Conservation (phyloP, 2,329 filamentous ascomycete genomes). For the Neopestalotiopsis sp. region DNA sequence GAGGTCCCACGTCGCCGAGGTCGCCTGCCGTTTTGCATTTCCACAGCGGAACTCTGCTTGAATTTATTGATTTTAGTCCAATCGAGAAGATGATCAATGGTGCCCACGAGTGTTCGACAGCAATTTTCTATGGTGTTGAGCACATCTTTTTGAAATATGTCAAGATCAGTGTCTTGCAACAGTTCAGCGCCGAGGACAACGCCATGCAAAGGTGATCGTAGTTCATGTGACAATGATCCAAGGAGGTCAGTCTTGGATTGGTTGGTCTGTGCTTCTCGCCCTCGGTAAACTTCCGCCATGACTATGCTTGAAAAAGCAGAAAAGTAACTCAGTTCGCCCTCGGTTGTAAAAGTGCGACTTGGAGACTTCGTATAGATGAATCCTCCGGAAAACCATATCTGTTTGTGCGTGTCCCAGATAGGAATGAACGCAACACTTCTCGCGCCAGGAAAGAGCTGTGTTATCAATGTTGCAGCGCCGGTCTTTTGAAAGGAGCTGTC, state of each 20-base stretch:
- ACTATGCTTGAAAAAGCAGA: constrained; percentile 57
- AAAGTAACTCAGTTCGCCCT: constrained; percentile 56
- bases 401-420: constrained; percentile 50
- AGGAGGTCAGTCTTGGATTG: constrained; percentile 63
- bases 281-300: constrained; percentile 59
- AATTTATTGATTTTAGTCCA: constrained; percentile 60
- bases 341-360: constrained; percentile 47
- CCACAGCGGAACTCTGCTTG: constrained; percentile 22
- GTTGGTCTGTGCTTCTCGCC: constrained; percentile 42
- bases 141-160: constrained; percentile 51
- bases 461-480: not conserved
- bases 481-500: not conserved
- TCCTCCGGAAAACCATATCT: constrained; percentile 55
- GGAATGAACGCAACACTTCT: constrained; percentile 54
- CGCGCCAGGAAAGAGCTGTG: constrained; percentile 46
- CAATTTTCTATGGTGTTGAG: constrained; percentile 56
- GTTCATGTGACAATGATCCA: constrained; percentile 64
- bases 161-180: constrained; percentile 55
- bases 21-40: not conserved
- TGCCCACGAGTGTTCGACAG: constrained; percentile 57
- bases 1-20: not conserved
- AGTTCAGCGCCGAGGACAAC: constrained; percentile 60
- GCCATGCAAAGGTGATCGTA: constrained; percentile 65
- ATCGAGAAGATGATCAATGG: constrained; percentile 57
- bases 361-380: constrained; percentile 53